Conservation (phyloP, 495 filamentous ascomycete species). For the Clavariopsis aquatica region DNA sequence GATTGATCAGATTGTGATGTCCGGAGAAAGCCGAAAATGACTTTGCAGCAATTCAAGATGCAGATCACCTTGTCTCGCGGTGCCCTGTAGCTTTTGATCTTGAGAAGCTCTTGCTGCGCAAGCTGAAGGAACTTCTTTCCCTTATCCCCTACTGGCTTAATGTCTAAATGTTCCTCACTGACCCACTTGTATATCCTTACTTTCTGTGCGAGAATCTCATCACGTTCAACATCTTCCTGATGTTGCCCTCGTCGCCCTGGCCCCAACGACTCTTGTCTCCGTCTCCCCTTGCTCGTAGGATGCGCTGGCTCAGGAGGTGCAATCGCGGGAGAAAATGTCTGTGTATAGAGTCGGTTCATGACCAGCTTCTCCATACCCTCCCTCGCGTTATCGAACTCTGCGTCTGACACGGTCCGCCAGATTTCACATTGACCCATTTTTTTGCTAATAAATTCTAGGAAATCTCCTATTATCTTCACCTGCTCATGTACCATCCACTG, state of each 20-base stretch:
- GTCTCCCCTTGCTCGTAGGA: constrained; percentile 66
- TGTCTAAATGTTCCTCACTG: constrained; percentile 90
- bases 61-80: constrained; percentile 98
- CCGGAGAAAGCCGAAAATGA: constrained; percentile 95
- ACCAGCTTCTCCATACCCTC: constrained; percentile 99
- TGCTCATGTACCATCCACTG: constrained; percentile 99
- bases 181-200: constrained; percentile 97
- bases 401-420: constrained; percentile 93
- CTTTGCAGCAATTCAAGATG: constrained; percentile 97
- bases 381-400: constrained; percentile 95
- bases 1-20: constrained; percentile 92
- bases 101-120: constrained; percentile 89
- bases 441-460: constrained; percentile 94
- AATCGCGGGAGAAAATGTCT: constrained; percentile 95
- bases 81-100: constrained; percentile 93
- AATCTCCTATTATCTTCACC: constrained; percentile 97
- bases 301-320: constrained; percentile 74
- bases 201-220: constrained; percentile 93
- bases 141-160: constrained; percentile 77
- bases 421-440: constrained; percentile 99
- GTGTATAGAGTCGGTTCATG: constrained; percentile 95
- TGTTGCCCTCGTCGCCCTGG: constrained; percentile 90
- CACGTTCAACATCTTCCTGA: constrained; percentile 96
- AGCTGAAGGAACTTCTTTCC: constrained; percentile 84
- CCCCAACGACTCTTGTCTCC: constrained; percentile 69